These are phyloP conservation scores for Adansonia gregorii DNA, from an alignment of 441 rosid genomes.

Conservation along the genomic window DNA sequence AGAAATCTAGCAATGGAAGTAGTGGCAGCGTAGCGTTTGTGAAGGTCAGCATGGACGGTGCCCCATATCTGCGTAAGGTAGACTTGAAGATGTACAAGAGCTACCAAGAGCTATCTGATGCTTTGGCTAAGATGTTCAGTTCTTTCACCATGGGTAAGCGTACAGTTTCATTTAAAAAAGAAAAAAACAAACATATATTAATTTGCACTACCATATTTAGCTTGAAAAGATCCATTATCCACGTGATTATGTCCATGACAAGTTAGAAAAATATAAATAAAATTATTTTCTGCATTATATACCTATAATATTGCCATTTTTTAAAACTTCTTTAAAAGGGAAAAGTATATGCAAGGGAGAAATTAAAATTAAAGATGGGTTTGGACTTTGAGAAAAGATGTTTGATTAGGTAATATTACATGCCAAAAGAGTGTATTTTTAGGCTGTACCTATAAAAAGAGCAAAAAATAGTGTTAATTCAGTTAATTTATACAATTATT, in stretches of 20 bases:
- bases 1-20: constrained; percentile 27
- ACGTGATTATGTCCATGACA: constrained; percentile 1
- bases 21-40: constrained; percentile 58
- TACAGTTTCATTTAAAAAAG: too few relatives aligned
- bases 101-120: constrained; percentile 84
- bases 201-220: too few relatives aligned
- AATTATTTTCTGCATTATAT: too few relatives aligned
- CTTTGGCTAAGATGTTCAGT: constrained; percentile 92
- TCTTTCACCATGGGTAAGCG: constrained; percentile 98
- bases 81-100: constrained; percentile 90
- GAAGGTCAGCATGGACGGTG: constrained; percentile 96
- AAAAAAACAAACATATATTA: too few relatives aligned
- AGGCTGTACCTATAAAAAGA: too few relatives aligned
- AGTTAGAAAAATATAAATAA: too few relatives aligned
- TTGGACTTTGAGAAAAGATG: background rate
- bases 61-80: constrained; percentile 93
- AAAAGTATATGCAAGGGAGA: background rate
- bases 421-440: background rate
- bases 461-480: too few relatives aligned
- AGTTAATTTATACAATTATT: too few relatives aligned
- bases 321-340: too few relatives aligned
- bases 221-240: constrained; percentile 1
- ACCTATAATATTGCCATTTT: too few relatives aligned
- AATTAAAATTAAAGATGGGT: background rate
- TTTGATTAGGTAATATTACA: background rate